These are phyloP conservation scores for Jamesozyma rosinii DNA, from an alignment of 805 yeast species.

Conservation along the genomic window DNA sequence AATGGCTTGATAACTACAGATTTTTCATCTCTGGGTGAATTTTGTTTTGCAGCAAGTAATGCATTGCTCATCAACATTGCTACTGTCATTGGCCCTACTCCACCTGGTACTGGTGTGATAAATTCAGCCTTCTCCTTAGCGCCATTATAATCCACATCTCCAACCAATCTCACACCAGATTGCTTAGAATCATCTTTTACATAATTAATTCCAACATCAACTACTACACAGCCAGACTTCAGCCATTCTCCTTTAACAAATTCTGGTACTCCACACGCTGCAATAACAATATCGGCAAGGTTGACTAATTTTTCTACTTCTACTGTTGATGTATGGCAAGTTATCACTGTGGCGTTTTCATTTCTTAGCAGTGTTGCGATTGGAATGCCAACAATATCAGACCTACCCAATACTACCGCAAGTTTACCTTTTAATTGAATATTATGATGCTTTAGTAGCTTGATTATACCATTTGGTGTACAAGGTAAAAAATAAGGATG, in stretches of 20 bases:
- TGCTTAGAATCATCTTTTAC: conserved; percentile 64
- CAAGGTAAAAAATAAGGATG: conserved; percentile 67
- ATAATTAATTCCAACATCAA: conserved; percentile 94
- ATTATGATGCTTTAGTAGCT: conserved; percentile 48
- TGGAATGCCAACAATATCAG: conserved; percentile 81
- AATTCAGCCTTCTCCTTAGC: conserved; percentile 52
- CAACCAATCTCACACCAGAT: conserved; percentile 79
- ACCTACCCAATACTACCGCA: conserved; percentile 80
- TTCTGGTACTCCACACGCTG: conserved; percentile 83
- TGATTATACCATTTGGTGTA: conserved; percentile 74
- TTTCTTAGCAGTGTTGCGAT: conserved; percentile 61
- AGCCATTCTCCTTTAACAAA: conserved; percentile 83
- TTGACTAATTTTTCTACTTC: conserved; percentile 43
- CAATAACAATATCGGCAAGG: conserved; percentile 68
- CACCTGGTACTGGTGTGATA: conserved; percentile 97
- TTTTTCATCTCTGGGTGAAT: conserved; percentile 28
- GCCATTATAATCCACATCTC: conserved; percentile 80
- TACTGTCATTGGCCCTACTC: conserved; percentile 99
- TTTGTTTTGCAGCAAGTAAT: conserved; percentile 63
- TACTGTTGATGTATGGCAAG: conserved; percentile 59
- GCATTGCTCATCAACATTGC: conserved; percentile 89
- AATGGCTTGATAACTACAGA: conserved; percentile 47
- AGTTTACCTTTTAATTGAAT: conserved; percentile 52
- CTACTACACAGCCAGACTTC: conserved; percentile 73
- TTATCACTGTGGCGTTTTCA: conserved; percentile 67